These are phyloP conservation scores for Shiraia bambusicola DNA, from an alignment of 2,329 filamentous ascomycete genomes.

Conservation along the genomic window DNA sequence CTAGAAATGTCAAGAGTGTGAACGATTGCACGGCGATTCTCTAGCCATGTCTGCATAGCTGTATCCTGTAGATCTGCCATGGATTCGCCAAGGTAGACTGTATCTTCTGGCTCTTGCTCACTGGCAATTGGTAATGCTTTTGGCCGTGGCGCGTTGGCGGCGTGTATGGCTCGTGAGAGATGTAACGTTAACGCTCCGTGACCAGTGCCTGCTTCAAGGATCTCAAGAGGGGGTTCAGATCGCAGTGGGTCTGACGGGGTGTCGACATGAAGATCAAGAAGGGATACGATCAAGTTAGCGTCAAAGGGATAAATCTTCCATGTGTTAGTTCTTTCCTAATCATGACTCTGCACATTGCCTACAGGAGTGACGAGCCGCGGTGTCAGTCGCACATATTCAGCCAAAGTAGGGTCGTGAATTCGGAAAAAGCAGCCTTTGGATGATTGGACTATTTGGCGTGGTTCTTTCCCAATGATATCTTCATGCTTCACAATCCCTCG, in stretches of 20 bases:
- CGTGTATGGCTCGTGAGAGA: slow-evolving; percentile 73
- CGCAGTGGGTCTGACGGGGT: slow-evolving; percentile 37
- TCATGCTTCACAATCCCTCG: slow-evolving; percentile 53
- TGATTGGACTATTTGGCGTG: slow-evolving; percentile 61
- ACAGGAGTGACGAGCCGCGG: slow-evolving; percentile 75
- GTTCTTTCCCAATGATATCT: slow-evolving; percentile 64
- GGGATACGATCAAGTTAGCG: slow-evolving; percentile 71
- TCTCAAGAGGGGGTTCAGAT: slow-evolving; percentile 59
- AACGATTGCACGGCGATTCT: slow-evolving; percentile 64
- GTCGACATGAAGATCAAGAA: slow-evolving; percentile 71
- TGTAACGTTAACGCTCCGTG: slow-evolving; percentile 78
- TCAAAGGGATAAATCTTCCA: slow-evolving; percentile 72
- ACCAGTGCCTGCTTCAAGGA: slow-evolving; percentile 84
- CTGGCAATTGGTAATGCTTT: slow-evolving; percentile 15
- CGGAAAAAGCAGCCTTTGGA: slow-evolving; percentile 56
- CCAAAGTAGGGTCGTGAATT: slow-evolving; percentile 66
- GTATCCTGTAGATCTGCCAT: slow-evolving; percentile 34
- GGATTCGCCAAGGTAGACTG: slow-evolving; percentile 36
- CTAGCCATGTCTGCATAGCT: slow-evolving; percentile 41
- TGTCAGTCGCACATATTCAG: slow-evolving; percentile 70
- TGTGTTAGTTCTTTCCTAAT: slow-evolving; percentile 8
- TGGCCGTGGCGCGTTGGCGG: slow-evolving; percentile 62
- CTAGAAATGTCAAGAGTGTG: slow-evolving; percentile 70
- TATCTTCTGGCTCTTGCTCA: slow-evolving; percentile 30
- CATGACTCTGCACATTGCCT: slow-evolving; percentile 29